phyloP scores from a whole-genome alignment of 208 protist species.

The Trypanosoma conorhini region DNA sequence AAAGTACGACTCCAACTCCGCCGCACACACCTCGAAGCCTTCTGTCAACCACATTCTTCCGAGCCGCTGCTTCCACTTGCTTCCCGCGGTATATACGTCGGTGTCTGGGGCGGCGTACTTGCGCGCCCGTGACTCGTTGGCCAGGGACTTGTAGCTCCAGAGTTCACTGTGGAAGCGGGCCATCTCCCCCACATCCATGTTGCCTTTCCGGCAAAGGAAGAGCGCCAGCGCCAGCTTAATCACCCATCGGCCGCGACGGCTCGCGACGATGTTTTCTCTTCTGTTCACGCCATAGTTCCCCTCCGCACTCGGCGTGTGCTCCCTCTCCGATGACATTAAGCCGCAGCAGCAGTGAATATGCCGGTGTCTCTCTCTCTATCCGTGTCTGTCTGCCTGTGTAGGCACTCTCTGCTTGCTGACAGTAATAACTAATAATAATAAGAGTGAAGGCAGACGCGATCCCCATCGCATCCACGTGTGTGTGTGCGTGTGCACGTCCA shows the following conservation, averaged over 20 bases:
- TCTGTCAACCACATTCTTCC: constrained; percentile 12
- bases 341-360: neutral
- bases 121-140: constrained; percentile 29
- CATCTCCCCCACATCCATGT: constrained; percentile 22
- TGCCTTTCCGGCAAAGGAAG: constrained; percentile 28
- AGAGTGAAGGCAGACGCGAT: no score
- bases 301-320: no score
- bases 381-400: no score
- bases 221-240: constrained; percentile 49
- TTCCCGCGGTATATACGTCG: neutral
- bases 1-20: constrained; percentile 21
- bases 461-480: no score
- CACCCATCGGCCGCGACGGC: constrained; percentile 39
- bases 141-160: constrained; percentile 31
- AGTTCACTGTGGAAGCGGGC: constrained; percentile 26
- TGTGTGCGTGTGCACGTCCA: no score
- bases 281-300: neutral
- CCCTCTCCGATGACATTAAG: no score
- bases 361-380: no score
- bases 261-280: constrained; percentile 3
- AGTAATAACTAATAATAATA: no score
- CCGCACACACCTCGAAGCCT: constrained; percentile 25
- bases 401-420: no score
- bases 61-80: constrained; percentile 13
- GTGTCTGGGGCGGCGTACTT: neutral